Base-by-base conservation (phyloP, 2,329 filamentous ascomycete species). In the Phoma sp. region DNA sequence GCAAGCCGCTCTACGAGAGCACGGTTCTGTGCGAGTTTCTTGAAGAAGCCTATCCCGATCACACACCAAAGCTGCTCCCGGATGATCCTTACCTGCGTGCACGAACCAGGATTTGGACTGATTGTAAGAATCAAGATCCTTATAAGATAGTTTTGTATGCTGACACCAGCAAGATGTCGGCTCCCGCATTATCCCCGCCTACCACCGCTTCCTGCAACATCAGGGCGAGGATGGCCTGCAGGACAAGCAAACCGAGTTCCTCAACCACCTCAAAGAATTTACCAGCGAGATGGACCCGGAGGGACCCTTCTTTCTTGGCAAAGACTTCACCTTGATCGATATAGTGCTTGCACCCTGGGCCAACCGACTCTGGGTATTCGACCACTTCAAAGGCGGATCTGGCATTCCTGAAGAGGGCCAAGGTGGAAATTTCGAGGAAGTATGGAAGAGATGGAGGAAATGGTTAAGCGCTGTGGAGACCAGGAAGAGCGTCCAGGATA, bases 1-100 rank as follows among this genome's bases (percentile, higher is more conserved):
- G 69, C 59, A 86, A 85, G 67, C 84, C 88, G 0, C 78, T 93
- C 6, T 91, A 89, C 63, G 89, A 93, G 71, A 89, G 86, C 65
- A 84, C 79, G 7, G 83, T 93, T 41, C 81, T 93, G 33, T 87
- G 86, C 73, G 89, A 92, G 70, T 93, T 90, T 61, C 79, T 93
- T 1, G 86, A 93, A 59, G 89, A 93, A 58, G 85, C 84, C 0
- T 91, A 85, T 57, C 77, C 81, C 0, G 78, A 78, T 4, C 80
- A 66, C 72, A 78, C 49, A 48, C 79, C 78, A 1, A 70, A 74
- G 1, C 71, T 93, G 4, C 74, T 90, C 8, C 86, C 89, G 0
- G 66, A 72, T 0, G 84, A 86, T 50, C 77, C 84, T 0, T 93
- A 90, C 65, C 80, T 85, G 48, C 80, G 83, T 47, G 89, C 89